These are phyloP conservation scores for Nannizziopsis barbatae DNA, from an alignment of 2,329 filamentous ascomycete species.

Conservation along the genomic window DNA sequence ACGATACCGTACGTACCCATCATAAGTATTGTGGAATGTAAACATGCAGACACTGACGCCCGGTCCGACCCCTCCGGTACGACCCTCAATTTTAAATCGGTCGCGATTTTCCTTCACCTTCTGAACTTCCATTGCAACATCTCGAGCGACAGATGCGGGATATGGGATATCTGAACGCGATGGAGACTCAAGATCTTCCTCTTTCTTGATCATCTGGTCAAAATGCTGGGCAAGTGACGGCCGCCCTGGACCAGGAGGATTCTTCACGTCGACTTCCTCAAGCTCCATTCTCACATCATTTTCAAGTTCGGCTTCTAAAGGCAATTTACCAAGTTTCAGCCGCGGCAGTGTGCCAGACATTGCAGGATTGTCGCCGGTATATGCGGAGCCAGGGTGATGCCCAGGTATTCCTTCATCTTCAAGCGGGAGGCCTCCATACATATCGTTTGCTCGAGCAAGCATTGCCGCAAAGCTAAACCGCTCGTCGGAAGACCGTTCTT, in stretches of 20 bases:
- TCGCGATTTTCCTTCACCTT: conserved; percentile 89
- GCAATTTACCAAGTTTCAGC: conserved; percentile 68
- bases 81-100: conserved; percentile 74
- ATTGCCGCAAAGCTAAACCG: conserved; percentile 50
- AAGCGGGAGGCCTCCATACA: conserved; percentile 46
- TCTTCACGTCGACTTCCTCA: conserved; percentile 68
- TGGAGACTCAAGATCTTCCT: conserved; percentile 76
- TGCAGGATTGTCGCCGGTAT: conserved; percentile 46
- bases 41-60: conserved; percentile 91
- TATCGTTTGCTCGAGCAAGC: conserved; percentile 43
- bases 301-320: conserved; percentile 70
- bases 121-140: conserved; percentile 88
- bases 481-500: conserved; percentile 48
- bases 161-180: conserved; percentile 69
- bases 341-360: conserved; percentile 47
- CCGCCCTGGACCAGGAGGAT: conserved; percentile 60
- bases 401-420: conserved; percentile 61
- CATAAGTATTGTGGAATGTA: conserved; percentile 93
- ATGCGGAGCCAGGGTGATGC: conserved; percentile 54
- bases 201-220: conserved; percentile 75
- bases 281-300: conserved; percentile 80
- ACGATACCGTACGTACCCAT: conserved; percentile 50
- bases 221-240: conserved; percentile 75
- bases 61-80: conserved; percentile 71
- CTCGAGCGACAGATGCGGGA: conserved; percentile 74